Evolutionary conservation across 257 asterid species (phyloP), one percentile per base, ranked within the genome.

Genomic region (Marsdenia floribunda): DNA sequence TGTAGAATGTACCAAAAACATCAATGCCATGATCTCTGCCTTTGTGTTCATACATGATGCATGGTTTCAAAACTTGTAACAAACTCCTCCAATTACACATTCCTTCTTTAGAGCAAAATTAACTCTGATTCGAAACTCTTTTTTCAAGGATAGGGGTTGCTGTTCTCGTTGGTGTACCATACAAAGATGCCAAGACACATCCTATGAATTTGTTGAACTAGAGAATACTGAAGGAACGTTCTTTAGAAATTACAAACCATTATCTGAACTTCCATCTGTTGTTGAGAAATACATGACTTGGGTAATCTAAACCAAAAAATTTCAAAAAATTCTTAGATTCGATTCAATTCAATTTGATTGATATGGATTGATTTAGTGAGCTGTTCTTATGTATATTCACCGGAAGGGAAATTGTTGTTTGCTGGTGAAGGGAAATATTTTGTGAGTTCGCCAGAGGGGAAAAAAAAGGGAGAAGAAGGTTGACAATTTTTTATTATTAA

Each of bases 11-110:
- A 92, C 94, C 1, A 96, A 96, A 54, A 87, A 92, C 76, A 15
- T 84, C 82, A 84, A 73, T 21, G 89, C 96, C 35, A 90, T 88
- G 96, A 87, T 92, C 84, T 90, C 96, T 13, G 93, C 97, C 44
- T 92, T 90, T 47, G 97, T 90, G 80, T 90, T 96, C 63, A 92
- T 90, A 76, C 97, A 89, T 55, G 96, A 90, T 80, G 94, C 86
- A 80, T 29, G 85, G 40, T 55, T 9, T 16, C 14, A 21, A 8
- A n/a, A 19, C 12, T 33, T 9, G 37, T 50, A 3, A 65, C 50
- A 29, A 33, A 3, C 21, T 33, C 12, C 13, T 14, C 46, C n/a
- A 29, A 3, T 22, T 33, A 26, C 3, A 63, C 13, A 18, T 6
- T 13, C 12, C n/a, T n/a, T n/a, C 16, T 8, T 10, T 35, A 13